phyloP scores from a whole-genome alignment of 2,329 filamentous ascomycete species.

The Annulohypoxylon truncatum region DNA sequence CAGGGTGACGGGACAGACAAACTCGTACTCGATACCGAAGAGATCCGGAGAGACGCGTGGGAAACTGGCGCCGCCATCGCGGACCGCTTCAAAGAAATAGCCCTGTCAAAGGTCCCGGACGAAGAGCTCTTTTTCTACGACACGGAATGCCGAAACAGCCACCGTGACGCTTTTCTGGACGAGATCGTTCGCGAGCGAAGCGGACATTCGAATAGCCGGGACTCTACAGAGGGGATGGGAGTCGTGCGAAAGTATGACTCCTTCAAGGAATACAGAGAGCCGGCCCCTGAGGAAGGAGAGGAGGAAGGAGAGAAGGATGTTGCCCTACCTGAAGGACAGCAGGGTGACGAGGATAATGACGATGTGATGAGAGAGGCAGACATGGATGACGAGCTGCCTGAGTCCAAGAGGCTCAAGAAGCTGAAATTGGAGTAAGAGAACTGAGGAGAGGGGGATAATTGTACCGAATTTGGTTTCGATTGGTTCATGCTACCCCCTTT shows the following conservation, averaged over 20 bases:
- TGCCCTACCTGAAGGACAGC: not conserved
- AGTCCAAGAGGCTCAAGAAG: not conserved
- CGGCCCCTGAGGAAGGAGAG: not conserved
- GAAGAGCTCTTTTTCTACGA: conserved; percentile 22
- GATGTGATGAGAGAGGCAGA: not conserved
- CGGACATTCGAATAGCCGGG: not conserved
- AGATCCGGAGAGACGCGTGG: not conserved
- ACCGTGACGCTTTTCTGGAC: conserved; percentile 2
- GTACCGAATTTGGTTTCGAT: not conserved
- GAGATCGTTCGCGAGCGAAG: not conserved
- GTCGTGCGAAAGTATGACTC: conserved; percentile 1
- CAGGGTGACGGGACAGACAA: conserved; percentile 27
- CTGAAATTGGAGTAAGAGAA: not conserved
- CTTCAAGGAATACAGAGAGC: conserved; percentile 4
- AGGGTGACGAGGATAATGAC: not conserved
- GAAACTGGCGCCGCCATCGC: not conserved
- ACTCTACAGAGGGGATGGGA: not conserved
- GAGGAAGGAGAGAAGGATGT: not conserved
- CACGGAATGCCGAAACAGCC: not conserved
- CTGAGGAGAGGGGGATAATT: not conserved
- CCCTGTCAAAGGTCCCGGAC: conserved; percentile 8
- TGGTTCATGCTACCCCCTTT: not conserved
- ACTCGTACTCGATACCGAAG: not conserved
- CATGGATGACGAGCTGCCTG: not conserved
- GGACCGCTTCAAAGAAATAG: not conserved